Base-by-base conservation (phyloP, 257 asterid species). In the Striga asiatica region DNA sequence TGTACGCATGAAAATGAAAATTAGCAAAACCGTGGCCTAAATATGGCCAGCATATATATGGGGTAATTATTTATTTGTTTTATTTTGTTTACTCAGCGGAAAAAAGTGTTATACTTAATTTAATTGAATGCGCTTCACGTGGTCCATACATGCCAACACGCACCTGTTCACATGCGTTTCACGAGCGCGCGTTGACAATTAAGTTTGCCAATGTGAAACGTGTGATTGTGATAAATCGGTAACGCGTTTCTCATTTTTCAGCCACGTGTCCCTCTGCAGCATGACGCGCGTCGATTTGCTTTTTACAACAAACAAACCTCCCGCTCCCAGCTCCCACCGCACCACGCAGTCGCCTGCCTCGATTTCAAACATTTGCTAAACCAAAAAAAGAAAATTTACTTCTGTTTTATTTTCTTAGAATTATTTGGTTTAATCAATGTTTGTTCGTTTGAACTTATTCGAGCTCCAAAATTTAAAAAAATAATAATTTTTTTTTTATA, bases 61-160 rank as follows among this genome's bases (percentile, higher is more conserved):
- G n/a, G n/a, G n/a, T n/a, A n/a, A n/a, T n/a, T n/a, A n/a, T n/a
- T n/a, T n/a, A n/a, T n/a, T n/a, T n/a, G n/a, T n/a, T n/a, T n/a
- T n/a, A n/a, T n/a, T n/a, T n/a, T n/a, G n/a, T n/a, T n/a, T n/a
- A n/a, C n/a, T n/a, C n/a, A n/a, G n/a, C n/a, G n/a, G n/a, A n/a
- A n/a, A n/a, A n/a, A n/a, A n/a, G n/a, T n/a, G n/a, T n/a, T n/a
- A n/a, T n/a, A n/a, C n/a, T n/a, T n/a, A n/a, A n/a, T n/a, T 22
- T n/a, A 7, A 67, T 58, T 67, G 62, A 72, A 67, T 68, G 78
- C 71, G 8, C 22, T 39, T 72, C 74, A 72, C 65, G 69, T 72
- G 74, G 49, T 59, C 24, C 64, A 19, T 9, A 19, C 67, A 51
- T 50, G 38, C 48, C 52, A 12, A 47, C 66, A 27, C 42, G 53